Evolutionary conservation across 108 stramenopile species (phyloP).

Genomic region (Fragilaria radians): DNA sequence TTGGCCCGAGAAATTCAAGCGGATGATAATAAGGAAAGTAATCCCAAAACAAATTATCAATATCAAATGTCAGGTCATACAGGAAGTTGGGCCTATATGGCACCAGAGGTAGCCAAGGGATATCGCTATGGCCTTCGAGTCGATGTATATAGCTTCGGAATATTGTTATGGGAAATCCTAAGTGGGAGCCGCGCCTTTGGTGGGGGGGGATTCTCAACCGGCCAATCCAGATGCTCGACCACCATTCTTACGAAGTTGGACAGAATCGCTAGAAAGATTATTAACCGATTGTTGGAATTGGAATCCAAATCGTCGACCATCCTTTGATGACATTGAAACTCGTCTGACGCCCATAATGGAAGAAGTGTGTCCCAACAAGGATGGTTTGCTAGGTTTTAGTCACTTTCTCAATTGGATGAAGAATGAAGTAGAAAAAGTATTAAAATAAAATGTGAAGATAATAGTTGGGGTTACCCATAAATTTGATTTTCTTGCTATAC

Average conservation of each 20-base stretch:
- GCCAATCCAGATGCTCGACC: background rate
- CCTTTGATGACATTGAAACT: background rate
- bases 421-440: too few species aligned
- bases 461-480: too few species aligned
- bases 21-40: conserved; percentile 12
- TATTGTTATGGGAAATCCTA: conserved; percentile 41
- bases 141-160: conserved; percentile 63
- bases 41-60: too few species aligned
- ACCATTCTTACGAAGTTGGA: background rate
- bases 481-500: too few species aligned
- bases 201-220: background rate
- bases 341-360: background rate
- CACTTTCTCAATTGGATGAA: too few species aligned
- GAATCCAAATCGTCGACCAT: background rate
- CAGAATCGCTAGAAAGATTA: background rate
- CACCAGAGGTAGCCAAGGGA: conserved; percentile 39
- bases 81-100: conserved; percentile 50
- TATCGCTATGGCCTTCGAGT: conserved; percentile 34
- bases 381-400: too few species aligned
- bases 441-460: too few species aligned
- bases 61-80: conserved; percentile 58
- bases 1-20: conserved; percentile 54
- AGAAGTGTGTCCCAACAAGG: background rate
- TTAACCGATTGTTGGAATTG: background rate
- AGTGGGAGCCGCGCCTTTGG: background rate